Evolutionary conservation across 2,329 filamentous ascomycete genomes (phyloP).

Genomic region (Colletotrichum paranaense): DNA sequence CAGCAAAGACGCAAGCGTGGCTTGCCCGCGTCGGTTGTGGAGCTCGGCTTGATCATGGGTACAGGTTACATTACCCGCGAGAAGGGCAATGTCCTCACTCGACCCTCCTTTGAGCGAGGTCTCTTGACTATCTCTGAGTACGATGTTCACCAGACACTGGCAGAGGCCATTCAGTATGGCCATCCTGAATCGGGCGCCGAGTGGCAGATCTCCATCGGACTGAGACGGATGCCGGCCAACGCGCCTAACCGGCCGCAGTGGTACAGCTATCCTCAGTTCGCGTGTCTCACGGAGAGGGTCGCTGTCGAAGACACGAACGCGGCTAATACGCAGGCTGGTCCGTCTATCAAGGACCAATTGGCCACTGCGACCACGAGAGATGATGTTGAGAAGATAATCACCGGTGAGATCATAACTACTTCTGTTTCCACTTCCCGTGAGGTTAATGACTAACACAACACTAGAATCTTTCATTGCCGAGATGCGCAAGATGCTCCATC

Average conservation of each 20-base stretch:
- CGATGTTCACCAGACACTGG: conserved; percentile 54
- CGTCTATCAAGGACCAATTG: neutral
- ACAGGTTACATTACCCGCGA: conserved; percentile 51
- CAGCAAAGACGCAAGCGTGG: conserved; percentile 48
- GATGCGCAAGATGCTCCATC: conserved; percentile 35
- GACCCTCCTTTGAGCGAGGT: conserved; percentile 14
- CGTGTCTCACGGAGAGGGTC: neutral
- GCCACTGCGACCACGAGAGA: neutral
- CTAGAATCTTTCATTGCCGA: conserved; percentile 1
- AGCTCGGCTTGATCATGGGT: conserved; percentile 51
- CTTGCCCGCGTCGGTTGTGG: conserved; percentile 48
- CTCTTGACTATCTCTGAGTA: conserved; percentile 36
- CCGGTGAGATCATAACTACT: neutral
- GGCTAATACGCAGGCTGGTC: neutral
- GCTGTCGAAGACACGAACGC: neutral
- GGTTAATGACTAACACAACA: neutral
- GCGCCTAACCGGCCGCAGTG: neutral
- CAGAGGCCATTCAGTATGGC: conserved; percentile 52
- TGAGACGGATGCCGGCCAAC: conserved; percentile 5
- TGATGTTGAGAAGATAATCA: neutral
- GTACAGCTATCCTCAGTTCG: neutral
- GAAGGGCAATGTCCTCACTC: conserved; percentile 24
- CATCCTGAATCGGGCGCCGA: conserved; percentile 33
- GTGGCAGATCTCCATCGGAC: conserved; percentile 8
- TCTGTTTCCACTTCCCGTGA: neutral